phyloP scores from a whole-genome alignment of 495 filamentous ascomycete genomes.

The Xylaria bambusicola region DNA sequence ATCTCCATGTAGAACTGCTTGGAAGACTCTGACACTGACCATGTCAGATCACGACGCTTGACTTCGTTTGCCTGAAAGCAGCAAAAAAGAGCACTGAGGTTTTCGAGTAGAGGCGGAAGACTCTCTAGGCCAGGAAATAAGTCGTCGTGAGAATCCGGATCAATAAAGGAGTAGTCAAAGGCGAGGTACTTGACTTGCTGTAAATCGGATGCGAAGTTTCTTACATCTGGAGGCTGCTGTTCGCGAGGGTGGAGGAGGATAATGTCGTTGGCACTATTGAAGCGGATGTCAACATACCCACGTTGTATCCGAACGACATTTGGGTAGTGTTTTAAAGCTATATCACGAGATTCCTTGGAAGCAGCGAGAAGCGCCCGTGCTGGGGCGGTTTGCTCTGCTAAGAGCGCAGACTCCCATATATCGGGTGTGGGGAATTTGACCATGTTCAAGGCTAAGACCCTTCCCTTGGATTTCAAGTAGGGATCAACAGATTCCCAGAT shows the following conservation, averaged over 20 bases:
- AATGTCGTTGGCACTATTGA: slow-evolving; percentile 37
- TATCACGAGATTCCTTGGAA: slow-evolving; percentile 35
- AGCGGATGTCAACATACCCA: slow-evolving; percentile 27
- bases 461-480: slow-evolving; percentile 31
- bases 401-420: slow-evolving; percentile 17
- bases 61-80: not conserved
- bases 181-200: slow-evolving; percentile 27
- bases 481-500: slow-evolving; percentile 47
- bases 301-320: slow-evolving; percentile 28
- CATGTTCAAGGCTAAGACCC: slow-evolving; percentile 26
- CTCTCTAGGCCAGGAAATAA: not conserved
- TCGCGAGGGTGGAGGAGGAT: slow-evolving; percentile 22
- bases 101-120: slow-evolving; percentile 4
- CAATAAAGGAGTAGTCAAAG: not conserved
- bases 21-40: slow-evolving; percentile 30
- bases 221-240: too few relatives aligned
- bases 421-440: not conserved
- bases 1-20: slow-evolving; percentile 21
- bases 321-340: slow-evolving; percentile 37
- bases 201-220: too few relatives aligned
- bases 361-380: slow-evolving; percentile 35
- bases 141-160: too few relatives aligned
- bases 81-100: slow-evolving; percentile 25
- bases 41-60: slow-evolving; percentile 14
- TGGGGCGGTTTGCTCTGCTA: slow-evolving; percentile 33